Percentiles rank a stretch among this genome's conserved stretches.
Conservation (phyloP, 768 basidiomycete species). For the Termitomyces heimii region DNA sequence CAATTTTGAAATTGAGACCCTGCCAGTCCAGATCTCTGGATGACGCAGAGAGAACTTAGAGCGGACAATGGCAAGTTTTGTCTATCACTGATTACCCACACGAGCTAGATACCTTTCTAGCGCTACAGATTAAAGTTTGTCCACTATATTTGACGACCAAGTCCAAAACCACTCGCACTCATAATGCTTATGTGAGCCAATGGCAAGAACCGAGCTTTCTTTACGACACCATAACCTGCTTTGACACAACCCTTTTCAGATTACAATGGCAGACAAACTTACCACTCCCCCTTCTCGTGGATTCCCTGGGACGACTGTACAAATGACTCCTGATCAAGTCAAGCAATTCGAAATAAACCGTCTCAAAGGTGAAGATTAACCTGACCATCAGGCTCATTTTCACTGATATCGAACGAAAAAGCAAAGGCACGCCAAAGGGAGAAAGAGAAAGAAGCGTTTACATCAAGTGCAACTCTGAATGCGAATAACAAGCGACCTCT, state of each 20-base stretch:
- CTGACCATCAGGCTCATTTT: not conserved
- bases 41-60: too few species aligned
- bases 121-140: too few species aligned
- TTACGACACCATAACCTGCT: not conserved
- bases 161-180: too few species aligned
- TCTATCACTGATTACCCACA: not conserved
- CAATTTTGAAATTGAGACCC: too few species aligned
- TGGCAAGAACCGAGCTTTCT: not conserved
- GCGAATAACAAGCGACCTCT: conserved; percentile 74
- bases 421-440: conserved; percentile 75
- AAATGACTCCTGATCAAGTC: conserved; percentile 59
- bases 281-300: conserved; percentile 34
- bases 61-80: not conserved
- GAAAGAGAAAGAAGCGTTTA: conserved; percentile 46
- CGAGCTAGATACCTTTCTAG: too few species aligned
- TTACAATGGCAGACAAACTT: conserved; percentile 24
- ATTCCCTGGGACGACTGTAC: conserved; percentile 16
- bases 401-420: conserved; percentile 16
- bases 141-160: too few species aligned
- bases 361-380: conserved; percentile 48
- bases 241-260: conserved; percentile 1
- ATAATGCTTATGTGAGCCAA: not conserved
- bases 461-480: conserved; percentile 42
- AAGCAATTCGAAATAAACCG: conserved; percentile 76
- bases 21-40: too few species aligned